Conservation (phyloP, 768 basidiomycete species). For the Lyophyllum decastes region DNA sequence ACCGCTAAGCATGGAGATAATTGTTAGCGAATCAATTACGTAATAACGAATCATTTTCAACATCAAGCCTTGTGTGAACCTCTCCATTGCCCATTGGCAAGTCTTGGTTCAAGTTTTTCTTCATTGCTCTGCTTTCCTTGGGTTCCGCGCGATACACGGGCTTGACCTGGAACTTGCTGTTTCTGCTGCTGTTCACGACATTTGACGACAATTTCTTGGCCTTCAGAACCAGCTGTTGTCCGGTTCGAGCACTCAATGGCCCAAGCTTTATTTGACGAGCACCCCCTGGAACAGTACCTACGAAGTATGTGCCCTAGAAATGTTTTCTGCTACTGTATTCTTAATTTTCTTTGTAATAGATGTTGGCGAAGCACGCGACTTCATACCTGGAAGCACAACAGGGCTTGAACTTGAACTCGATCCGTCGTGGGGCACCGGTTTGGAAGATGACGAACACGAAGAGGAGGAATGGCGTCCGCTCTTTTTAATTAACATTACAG, state of each 20-base stretch:
- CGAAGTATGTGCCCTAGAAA: slow-evolving; percentile 45
- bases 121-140: background rate
- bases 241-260: slow-evolving; percentile 50
- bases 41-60: background rate
- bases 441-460: slow-evolving; percentile 25
- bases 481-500: slow-evolving; percentile 32
- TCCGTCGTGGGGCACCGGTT: slow-evolving; percentile 26
- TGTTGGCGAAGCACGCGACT: slow-evolving; percentile 55
- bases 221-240: slow-evolving; percentile 2
- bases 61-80: background rate
- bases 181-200: slow-evolving; percentile 12
- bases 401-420: slow-evolving; percentile 42
- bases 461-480: slow-evolving; percentile 39
- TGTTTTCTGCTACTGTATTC: background rate
- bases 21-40: background rate
- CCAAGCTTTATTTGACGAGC: slow-evolving; percentile 75
- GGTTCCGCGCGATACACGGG: background rate
- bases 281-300: slow-evolving; percentile 74
- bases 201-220: slow-evolving; percentile 15
- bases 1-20: background rate
- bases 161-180: background rate
- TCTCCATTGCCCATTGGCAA: slow-evolving; percentile 2
- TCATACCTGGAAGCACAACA: slow-evolving; percentile 57
- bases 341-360: slow-evolving; percentile 34
- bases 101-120: background rate